Evolutionary conservation across 2,329 filamentous ascomycete species (phyloP).

Genomic region (Pseudogymnoascus verrucosus): DNA sequence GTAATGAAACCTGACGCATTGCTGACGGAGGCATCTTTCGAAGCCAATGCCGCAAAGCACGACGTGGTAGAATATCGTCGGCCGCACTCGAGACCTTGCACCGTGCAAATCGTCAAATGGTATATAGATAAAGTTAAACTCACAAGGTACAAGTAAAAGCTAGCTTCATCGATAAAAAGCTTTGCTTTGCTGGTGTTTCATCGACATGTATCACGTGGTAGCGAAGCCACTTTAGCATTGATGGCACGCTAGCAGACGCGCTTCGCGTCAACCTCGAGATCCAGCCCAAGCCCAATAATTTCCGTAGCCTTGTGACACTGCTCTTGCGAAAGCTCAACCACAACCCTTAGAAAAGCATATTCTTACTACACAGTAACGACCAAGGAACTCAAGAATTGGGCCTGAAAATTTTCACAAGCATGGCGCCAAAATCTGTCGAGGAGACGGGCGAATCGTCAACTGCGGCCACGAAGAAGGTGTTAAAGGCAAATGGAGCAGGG

Average conservation of each 20-base stretch:
- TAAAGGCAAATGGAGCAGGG: conserved; percentile 43
- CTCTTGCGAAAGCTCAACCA: not conserved
- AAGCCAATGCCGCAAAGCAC: not conserved
- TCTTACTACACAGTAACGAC: not conserved
- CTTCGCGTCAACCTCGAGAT: conserved; percentile 9
- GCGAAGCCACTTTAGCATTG: conserved; percentile 3
- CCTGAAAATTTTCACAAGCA: not conserved
- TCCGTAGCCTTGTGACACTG: not conserved
- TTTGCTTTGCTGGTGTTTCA: conserved; percentile 2
- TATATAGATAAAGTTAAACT: not conserved
- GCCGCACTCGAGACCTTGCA: not conserved
- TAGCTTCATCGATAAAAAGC: not conserved
- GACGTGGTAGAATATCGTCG: not conserved
- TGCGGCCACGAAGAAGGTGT: conserved; percentile 48
- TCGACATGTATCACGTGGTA: not conserved
- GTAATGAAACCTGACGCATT: not conserved
- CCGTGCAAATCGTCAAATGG: not conserved
- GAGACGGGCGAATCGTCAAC: conserved; percentile 52
- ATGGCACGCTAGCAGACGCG: conserved; percentile 9
- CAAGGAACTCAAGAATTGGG: not conserved
- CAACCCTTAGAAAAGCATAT: not conserved
- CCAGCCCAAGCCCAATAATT: conserved; percentile 5
- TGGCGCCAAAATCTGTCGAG: conserved; percentile 9
- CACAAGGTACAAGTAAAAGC: not conserved
- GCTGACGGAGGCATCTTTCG: not conserved